Evolutionary conservation across 768 basidiomycete species (phyloP), one percentile per base, ranked within the genome.

Genomic region (Leccinum rimulosum): DNA sequence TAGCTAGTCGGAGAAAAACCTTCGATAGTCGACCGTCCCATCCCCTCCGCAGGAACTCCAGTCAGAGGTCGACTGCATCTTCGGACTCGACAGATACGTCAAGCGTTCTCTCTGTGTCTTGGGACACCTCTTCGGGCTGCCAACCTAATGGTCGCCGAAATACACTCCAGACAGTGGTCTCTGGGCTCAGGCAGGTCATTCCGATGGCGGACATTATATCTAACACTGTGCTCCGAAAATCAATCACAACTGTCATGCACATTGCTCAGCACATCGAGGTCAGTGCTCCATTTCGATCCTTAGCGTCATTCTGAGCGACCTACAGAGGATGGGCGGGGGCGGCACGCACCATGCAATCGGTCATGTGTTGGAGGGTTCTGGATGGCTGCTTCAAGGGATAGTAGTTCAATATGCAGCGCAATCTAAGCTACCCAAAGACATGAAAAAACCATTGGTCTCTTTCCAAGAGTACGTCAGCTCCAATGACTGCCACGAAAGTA

Each of bases 341-440:
- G 65, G 65, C 3, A 35, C 48, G 5, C 65, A 66, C 33, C 65
- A 66, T 36, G 40, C 49, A n/a, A 64, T 61, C 14, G 22, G 15
- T 17, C 56, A 61, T 30, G 56, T 67, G 17, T 22, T 66, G 6
- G 61, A 67, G 36, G 25, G 35, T 17, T 60, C 65, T 27, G 65
- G 58, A 10, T 61, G 56, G 54, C 14, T 66, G 12, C 58, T 66
- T 8, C 47, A 67, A 0, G 61, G 56, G 19, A 67, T 64, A 9
- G 40, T 51, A 25, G 25, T 25, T 0, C 54, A 30, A 35, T 48
- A 48, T 14, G 56, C 33, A 14, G 30, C 27, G 43, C 11, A 12
- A 14, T 45, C 45, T 4, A 28, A 45, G 17, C 3, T 64, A 1
- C 43, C 62, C 17, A 51, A 0, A 15, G 51, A 52, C 48, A 64